These are phyloP conservation scores for Cyberlindnera maclurae DNA, from an alignment of 805 yeast genomes.

Conservation along the genomic window DNA sequence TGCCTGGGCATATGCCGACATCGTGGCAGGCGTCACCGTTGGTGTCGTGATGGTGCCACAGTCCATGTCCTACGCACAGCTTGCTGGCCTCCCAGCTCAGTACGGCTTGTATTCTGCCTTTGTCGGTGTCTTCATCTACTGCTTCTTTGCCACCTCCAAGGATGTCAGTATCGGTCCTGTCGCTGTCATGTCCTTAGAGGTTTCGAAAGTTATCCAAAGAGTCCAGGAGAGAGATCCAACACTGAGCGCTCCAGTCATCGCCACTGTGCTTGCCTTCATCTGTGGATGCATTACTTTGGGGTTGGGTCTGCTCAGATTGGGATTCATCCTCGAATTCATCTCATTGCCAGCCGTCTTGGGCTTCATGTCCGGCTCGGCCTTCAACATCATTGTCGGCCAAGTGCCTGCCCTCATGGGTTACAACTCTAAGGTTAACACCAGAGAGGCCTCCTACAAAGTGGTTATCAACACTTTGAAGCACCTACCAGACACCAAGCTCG, in stretches of 20 bases:
- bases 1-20: slow-evolving; percentile 73
- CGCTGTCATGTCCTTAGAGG: slow-evolving; percentile 89
- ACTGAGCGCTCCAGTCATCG: slow-evolving; percentile 61
- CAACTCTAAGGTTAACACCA: slow-evolving; percentile 57
- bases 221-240: slow-evolving; percentile 48
- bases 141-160: slow-evolving; percentile 89
- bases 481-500: slow-evolving; percentile 58
- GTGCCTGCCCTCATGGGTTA: slow-evolving; percentile 83
- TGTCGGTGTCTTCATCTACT: slow-evolving; percentile 82
- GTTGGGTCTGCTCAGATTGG: slow-evolving; percentile 74
- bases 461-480: slow-evolving; percentile 67
- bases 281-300: slow-evolving; percentile 85
- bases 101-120: slow-evolving; percentile 90
- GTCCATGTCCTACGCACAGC: slow-evolving; percentile 88
- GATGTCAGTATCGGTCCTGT: slow-evolving; percentile 97
- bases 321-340: slow-evolving; percentile 82
- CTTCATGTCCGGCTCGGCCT: slow-evolving; percentile 92
- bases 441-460: slow-evolving; percentile 61
- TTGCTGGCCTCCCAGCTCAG: slow-evolving; percentile 76
- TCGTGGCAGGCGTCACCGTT: slow-evolving; percentile 89
- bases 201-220: slow-evolving; percentile 64
- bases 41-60: slow-evolving; percentile 93
- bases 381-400: slow-evolving; percentile 77
- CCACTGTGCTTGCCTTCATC: slow-evolving; percentile 68
- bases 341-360: slow-evolving; percentile 91